These are phyloP conservation scores for Lachancea cidri DNA, from an alignment of 805 yeast genomes.

Conservation along the genomic window DNA sequence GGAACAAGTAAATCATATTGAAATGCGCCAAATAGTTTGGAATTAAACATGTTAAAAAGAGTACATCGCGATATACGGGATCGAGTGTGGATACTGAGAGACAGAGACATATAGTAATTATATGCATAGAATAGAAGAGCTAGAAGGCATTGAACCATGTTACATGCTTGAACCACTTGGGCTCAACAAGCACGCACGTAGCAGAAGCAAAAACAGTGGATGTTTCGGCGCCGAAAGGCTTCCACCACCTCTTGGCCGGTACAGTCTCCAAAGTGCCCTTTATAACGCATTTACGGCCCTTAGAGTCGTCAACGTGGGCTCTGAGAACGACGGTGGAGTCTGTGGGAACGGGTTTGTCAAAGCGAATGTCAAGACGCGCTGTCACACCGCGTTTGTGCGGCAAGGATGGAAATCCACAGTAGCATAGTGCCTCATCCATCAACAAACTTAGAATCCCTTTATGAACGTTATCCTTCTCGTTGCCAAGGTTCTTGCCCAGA, in stretches of 20 bases:
- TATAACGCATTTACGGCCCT: slow-evolving; percentile 80
- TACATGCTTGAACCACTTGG: slow-evolving; percentile 78
- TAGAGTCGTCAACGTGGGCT: slow-evolving; percentile 58
- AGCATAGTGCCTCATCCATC: slow-evolving; percentile 78
- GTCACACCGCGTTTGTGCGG: slow-evolving; percentile 89
- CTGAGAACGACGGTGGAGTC: slow-evolving; percentile 58
- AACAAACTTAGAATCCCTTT: slow-evolving; percentile 76
- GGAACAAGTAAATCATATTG: background rate
- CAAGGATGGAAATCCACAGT: slow-evolving; percentile 75
- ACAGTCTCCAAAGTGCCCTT: slow-evolving; percentile 56
- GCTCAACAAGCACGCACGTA: slow-evolving; percentile 72
- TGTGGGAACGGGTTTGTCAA: slow-evolving; percentile 44
- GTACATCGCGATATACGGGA: background rate
- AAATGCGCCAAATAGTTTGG: background rate
- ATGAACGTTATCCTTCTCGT: slow-evolving; percentile 70
- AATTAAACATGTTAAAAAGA: background rate
- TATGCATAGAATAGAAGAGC: background rate
- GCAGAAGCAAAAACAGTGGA: slow-evolving; percentile 53
- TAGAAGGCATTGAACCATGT: slow-evolving; percentile 45
- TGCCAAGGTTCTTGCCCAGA: slow-evolving; percentile 59
- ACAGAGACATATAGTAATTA: background rate
- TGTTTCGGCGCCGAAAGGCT: slow-evolving; percentile 17
- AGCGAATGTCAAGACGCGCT: slow-evolving; percentile 65
- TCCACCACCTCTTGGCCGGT: slow-evolving; percentile 12
- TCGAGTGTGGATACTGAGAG: too few relatives aligned